Base-by-base conservation (phyloP, 495 filamentous ascomycete genomes). In the Penicillium parvum region DNA sequence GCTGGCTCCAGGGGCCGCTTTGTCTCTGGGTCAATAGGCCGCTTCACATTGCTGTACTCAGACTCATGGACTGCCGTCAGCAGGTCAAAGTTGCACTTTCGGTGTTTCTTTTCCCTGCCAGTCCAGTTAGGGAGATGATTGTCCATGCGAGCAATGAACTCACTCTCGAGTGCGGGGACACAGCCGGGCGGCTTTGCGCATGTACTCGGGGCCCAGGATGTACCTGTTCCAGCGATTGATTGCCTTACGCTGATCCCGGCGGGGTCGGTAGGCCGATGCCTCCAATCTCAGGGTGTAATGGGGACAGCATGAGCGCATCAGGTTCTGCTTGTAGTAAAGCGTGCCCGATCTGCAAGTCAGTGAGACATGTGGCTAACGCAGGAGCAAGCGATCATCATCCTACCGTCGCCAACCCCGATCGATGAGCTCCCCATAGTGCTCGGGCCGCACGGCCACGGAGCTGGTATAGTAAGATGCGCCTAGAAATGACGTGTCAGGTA, bases 281-380 rank as follows among this genome's bases (percentile, higher is more conserved):
- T 91, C 83, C 33, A 96, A 74, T 39, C 92, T 83, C 49, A 97
- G 82, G 1, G 90, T 94, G 62, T 97, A 96, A 49, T 95, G 88
- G n/a, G 90, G 88, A 59, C 92, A 98, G 57, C 92, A 98, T 42
- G 88, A 86, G 41, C 81, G 68, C 32, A 68, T 75, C 53, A 83
- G 78, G 63, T 97, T 88, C 40, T 88, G 92, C 52, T 92, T 88
- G 71, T 98, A 98, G 50, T 96, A 77, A n/a, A 91, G 71, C n/a
- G 72, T 79, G 7, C 84, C 84, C 28, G 84, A 86, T 61, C 82
- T 84, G 43, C 37, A 53, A 38, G 35, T 32, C 29, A 35, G 43
- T 67, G 36, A 58, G 50, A 46, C 37, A 51, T 38, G 6, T 28
- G 28, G 19, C 15, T 22, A 40, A 8, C 22, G 18, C 29, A 23